Evolutionary conservation across 2,329 filamentous ascomycete genomes (phyloP).

Genomic region (Ophiostoma ulmi): DNA sequence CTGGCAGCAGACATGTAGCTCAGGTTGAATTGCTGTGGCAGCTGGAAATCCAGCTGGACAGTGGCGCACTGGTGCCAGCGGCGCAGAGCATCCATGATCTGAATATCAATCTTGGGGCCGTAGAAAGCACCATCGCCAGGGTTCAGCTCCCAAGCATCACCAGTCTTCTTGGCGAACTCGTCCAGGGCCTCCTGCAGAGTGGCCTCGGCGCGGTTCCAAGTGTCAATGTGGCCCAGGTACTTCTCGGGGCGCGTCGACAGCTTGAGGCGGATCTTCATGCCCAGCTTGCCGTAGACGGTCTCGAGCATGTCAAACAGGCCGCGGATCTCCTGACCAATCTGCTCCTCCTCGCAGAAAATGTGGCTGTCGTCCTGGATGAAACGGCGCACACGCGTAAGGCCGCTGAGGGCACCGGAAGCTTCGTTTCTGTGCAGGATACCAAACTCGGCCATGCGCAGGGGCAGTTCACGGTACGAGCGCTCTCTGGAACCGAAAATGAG

Average conservation of each 20-base stretch:
- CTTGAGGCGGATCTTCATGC: constrained; percentile 89
- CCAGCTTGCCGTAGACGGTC: constrained; percentile 69
- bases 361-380: constrained; percentile 91
- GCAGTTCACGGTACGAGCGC: constrained; percentile 73
- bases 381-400: constrained; percentile 74
- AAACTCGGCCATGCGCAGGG: constrained; percentile 81
- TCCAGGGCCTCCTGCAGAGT: constrained; percentile 75
- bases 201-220: constrained; percentile 83
- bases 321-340: constrained; percentile 69
- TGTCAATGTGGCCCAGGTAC: constrained; percentile 77
- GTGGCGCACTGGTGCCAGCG: constrained; percentile 79
- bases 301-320: constrained; percentile 82
- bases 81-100: constrained; percentile 79
- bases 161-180: constrained; percentile 57
- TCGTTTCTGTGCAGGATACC: constrained; percentile 84
- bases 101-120: constrained; percentile 97
- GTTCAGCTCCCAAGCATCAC: constrained; percentile 78
- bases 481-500: constrained; percentile 70
- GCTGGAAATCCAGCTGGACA: constrained; percentile 87
- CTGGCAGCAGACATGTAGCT: constrained; percentile 32
- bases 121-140: constrained; percentile 97
- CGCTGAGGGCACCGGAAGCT: constrained; percentile 72
- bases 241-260: constrained; percentile 87
- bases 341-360: constrained; percentile 75
- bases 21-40: constrained; percentile 29